A percentile compares a stretch with the other conserved stretches of the same genome.
These are phyloP conservation scores for Zymoseptoria crescenta DNA, from an alignment of 2,329 filamentous ascomycete genomes.

Conservation along the genomic window DNA sequence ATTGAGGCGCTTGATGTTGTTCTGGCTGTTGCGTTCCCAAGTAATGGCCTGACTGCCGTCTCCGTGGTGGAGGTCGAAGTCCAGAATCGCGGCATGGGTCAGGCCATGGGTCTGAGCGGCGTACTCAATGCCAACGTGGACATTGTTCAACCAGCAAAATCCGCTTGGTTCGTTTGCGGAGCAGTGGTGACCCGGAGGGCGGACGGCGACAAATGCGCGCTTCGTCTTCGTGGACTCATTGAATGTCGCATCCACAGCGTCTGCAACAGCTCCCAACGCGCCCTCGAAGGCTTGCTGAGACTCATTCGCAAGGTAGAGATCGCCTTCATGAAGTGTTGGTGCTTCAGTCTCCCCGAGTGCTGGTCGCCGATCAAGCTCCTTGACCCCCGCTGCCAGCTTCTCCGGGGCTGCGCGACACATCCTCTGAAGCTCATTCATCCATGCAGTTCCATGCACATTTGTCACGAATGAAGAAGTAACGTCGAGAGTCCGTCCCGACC, in stretches of 20 bases:
- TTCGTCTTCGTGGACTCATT: conserved; percentile 33
- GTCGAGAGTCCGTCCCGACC: conserved; percentile 63
- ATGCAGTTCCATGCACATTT: conserved; percentile 80
- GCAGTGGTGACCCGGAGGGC: conserved; percentile 93
- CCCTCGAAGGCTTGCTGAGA: conserved; percentile 84
- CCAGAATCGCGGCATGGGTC: conserved; percentile 88
- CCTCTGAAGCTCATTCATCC: conserved; percentile 84
- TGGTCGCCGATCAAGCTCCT: conserved; percentile 59
- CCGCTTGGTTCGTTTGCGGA: conserved; percentile 82
- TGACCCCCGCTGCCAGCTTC: conserved; percentile 67
- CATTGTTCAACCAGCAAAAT: conserved; percentile 98
- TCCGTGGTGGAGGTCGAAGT: conserved; percentile 86
- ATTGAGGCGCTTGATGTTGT: conserved; percentile 32
- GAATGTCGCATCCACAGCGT: conserved; percentile 84
- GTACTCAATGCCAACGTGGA: conserved; percentile 93
- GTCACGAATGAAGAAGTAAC: conserved; percentile 72
- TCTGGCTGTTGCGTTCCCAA: conserved; percentile 78
- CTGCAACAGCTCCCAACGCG: conserved; percentile 83
- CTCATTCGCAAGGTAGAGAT: conserved; percentile 82
- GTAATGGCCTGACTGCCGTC: conserved; percentile 93
- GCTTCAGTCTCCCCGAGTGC: conserved; percentile 38
- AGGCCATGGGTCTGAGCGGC: conserved; percentile 74
- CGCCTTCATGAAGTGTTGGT: conserved; percentile 70
- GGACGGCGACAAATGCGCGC: conserved; percentile 80
- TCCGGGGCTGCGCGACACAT: conserved; percentile 78